Evolutionary conservation across 106 monocot genomes (phyloP), one percentile per base, ranked within the genome.

Genomic region (Phalaenopsis equestris): DNA sequence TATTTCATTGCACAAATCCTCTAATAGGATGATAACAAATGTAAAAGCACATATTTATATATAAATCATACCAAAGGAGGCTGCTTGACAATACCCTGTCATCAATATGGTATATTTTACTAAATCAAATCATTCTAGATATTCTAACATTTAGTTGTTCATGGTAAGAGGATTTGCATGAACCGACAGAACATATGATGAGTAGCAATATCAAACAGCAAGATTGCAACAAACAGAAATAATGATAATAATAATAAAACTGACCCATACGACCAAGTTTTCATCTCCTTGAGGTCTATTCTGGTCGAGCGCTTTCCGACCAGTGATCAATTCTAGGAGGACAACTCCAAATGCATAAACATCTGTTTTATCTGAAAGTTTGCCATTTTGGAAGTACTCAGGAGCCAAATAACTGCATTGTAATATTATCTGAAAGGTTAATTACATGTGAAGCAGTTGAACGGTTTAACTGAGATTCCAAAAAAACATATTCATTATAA

Each of bases 321-420:
- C 95, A 5, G 89, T 91, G 73, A 95, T 88, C 75, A 95, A 65
- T 72, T 95, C 95, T 80, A 95, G 77, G 14, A 95, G 85, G 15
- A 95, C 85, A 55, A 95, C 91, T 12, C 95, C 95, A 81, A 95
- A 91, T 49, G 95, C 88, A 83, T 93, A 95, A 65, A 95, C 89
- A 85, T 95, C 95, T 18, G 93, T 95, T 85, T 88, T 95, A 77
- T 93, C 95, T 17, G 95, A 95, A 37, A 95, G 76, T 76, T 95
- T 95, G 47, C 95, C 95, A 79, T 93, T 93, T 64, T 95, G 93
- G 72, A 95, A 95, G 79, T 95, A 95, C 79, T 95, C 95, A 17
- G 95, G 95, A 55, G 95, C 95, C 76, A 95, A 78, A 83, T 95
- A 95, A 38, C 95, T 95, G 84, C 79, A 85, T 56, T 55, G 47